Evolutionary conservation across 2,329 filamentous ascomycete species (phyloP).

Genomic region (Curvularia lunata): DNA sequence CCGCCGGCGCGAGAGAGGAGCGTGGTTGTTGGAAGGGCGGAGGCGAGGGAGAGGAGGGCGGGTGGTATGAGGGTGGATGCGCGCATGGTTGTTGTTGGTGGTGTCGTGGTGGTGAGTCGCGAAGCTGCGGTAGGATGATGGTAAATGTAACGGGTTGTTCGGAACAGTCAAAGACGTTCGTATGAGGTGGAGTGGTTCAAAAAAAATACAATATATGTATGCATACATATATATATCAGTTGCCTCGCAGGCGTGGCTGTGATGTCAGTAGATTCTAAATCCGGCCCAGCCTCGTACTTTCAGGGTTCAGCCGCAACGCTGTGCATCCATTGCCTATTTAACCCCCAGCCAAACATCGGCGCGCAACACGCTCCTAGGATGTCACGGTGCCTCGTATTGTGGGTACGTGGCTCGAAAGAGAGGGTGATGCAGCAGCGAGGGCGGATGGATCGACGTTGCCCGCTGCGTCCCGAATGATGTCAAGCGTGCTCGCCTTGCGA

Average conservation of each 20-base stretch:
- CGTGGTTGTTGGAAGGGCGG: slow-evolving; percentile 11
- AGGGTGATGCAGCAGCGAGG: slow-evolving; percentile 6
- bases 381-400: background rate
- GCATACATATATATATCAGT: slow-evolving; percentile 12
- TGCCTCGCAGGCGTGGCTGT: slow-evolving; percentile 3
- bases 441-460: background rate
- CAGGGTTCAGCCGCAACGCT: slow-evolving; percentile 23
- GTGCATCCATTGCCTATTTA: slow-evolving; percentile 11
- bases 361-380: slow-evolving; percentile 7
- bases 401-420: slow-evolving; percentile 2
- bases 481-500: slow-evolving; percentile 5
- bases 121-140: background rate
- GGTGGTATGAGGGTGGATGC: slow-evolving; percentile 3
- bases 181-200: background rate
- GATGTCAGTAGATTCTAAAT: slow-evolving; percentile 7
- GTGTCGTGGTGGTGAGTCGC: background rate
- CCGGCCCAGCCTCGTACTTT: slow-evolving; percentile 7
- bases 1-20: slow-evolving; percentile 42
- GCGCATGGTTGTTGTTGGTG: slow-evolving; percentile 7
- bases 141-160: background rate
- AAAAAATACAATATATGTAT: background rate
- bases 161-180: background rate
- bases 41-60: slow-evolving; percentile 7
- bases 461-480: slow-evolving; percentile 12
- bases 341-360: slow-evolving; percentile 7